Conservation (phyloP, 2,329 filamentous ascomycete genomes). For the Parascedosporium putredinis region DNA sequence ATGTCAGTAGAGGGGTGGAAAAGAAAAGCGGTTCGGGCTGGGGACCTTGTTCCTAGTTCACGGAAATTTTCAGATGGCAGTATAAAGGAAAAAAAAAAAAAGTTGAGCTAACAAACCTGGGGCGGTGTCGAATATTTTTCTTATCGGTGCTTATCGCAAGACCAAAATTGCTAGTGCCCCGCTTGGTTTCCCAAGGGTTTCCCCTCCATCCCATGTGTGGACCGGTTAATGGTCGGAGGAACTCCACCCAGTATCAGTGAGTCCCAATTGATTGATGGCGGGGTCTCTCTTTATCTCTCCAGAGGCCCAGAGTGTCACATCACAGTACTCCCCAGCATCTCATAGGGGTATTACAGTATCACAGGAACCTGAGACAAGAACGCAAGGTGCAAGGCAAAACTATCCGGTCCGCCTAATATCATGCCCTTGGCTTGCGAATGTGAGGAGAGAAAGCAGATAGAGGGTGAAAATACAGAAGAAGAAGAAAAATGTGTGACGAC, state of each 20-base stretch:
- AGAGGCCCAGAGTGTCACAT: too few species aligned
- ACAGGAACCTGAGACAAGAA: too few species aligned
- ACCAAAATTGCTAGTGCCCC: not conserved
- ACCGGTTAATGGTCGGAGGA: not conserved
- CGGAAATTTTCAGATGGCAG: slow-evolving; percentile 2
- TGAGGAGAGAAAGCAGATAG: too few species aligned
- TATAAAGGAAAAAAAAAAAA: slow-evolving; percentile 4
- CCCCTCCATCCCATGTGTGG: not conserved
- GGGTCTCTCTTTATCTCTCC: too few species aligned
- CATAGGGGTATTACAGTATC: too few species aligned
- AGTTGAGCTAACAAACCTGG: not conserved
- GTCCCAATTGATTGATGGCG: too few species aligned
- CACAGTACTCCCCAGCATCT: too few species aligned
- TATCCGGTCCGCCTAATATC: too few species aligned
- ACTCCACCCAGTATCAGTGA: too few species aligned
- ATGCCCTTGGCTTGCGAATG: too few species aligned
- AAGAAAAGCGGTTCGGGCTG: slow-evolving; percentile 8
- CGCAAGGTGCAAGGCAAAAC: too few species aligned
- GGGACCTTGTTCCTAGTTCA: not conserved
- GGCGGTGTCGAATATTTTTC: slow-evolving; percentile 12
- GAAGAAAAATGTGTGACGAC: not conserved
- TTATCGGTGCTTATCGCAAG: slow-evolving; percentile 11
- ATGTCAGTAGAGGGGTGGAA: not conserved
- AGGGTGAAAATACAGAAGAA: not conserved
- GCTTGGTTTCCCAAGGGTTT: not conserved